Base-by-base conservation (phyloP, 345 rosid genomes). In the Syzygium grande region DNA sequence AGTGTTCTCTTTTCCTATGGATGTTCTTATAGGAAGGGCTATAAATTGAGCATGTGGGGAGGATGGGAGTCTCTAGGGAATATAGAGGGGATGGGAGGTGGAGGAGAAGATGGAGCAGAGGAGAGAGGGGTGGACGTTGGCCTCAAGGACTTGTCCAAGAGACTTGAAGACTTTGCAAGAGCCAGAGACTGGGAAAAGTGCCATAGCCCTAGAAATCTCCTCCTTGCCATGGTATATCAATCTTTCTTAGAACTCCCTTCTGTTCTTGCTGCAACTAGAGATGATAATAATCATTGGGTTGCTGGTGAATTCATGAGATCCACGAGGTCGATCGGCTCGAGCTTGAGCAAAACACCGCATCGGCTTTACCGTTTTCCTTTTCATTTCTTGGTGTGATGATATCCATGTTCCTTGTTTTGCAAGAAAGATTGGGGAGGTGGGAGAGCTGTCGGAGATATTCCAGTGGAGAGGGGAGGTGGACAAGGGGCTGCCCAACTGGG, bases 391-490 rank as follows among this genome's bases (percentile, higher is more conserved):
- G 10, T 22, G 49, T 73, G 83, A 73, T 11, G 27, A 73, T 23
- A 9, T 61, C 49, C 23, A 41, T 73, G 49, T 73, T 73, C 8
- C 8, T 5, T 73, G 5, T 52, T 52, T 4, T 59, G 85, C 38
- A 25, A 51, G 21, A 7, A 55, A 97, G 99, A 96, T 97, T 73
- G 99, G 98, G 30, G 99, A 97, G 92, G 97, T 97, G 29, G 99
- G 99, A 85, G 99, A 97, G 88, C 87, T 97, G 21, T 96, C 99
- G 21, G 97, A 95, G 96, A 97, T 97, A 92, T 97, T 97, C 86
- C 99, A 97, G 78, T 97, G 99, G 99, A 96, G 91, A 91, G 99
- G 99, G 23, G 99, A 97, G 94, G 99, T 97, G 5, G 93, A 95
- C 51, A 95, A 87, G 89, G 99, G 99, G 43, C 90, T 96, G 84